These are phyloP conservation scores for Aegilops sharonensis DNA, from an alignment of 176 grass and related monocot species.

Conservation along the genomic window DNA sequence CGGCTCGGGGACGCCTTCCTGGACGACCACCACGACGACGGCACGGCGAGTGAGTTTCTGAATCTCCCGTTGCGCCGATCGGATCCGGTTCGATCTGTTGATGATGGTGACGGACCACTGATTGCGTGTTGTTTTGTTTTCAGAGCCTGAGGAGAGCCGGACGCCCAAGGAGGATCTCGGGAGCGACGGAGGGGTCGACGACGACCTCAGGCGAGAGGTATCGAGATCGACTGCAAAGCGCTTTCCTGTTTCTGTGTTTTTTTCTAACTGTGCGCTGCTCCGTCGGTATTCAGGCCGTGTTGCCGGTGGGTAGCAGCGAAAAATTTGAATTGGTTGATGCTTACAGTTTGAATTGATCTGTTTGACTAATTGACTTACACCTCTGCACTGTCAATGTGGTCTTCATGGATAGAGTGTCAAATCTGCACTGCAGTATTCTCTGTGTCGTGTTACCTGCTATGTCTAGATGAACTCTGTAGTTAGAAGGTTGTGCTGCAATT, in stretches of 20 bases:
- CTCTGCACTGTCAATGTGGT: neutral
- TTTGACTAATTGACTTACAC: neutral
- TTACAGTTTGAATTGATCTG: neutral
- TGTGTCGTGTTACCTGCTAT: neutral
- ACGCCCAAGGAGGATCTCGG: neutral
- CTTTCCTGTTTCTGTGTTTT: neutral
- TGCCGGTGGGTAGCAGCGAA: neutral
- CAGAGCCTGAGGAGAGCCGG: constrained; percentile 8
- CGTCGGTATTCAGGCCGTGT: neutral
- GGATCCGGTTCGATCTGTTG: neutral
- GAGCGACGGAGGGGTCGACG: constrained; percentile 18
- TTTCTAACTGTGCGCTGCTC: neutral
- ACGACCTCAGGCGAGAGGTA: constrained; percentile 68
- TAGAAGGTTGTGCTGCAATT: neutral
- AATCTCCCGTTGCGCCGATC: neutral
- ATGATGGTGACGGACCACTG: neutral
- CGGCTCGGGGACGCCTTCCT: constrained; percentile 44
- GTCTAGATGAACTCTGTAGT: neutral
- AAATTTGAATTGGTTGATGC: neutral
- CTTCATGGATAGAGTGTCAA: neutral
- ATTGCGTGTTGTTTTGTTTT: neutral
- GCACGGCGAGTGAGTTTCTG: neutral
- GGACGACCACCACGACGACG: constrained; percentile 19
- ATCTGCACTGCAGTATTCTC: neutral
- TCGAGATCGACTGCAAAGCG: neutral